Base-by-base conservation (phyloP, 352 stramenopile genomes). In the Globisporangium abappressorium region DNA sequence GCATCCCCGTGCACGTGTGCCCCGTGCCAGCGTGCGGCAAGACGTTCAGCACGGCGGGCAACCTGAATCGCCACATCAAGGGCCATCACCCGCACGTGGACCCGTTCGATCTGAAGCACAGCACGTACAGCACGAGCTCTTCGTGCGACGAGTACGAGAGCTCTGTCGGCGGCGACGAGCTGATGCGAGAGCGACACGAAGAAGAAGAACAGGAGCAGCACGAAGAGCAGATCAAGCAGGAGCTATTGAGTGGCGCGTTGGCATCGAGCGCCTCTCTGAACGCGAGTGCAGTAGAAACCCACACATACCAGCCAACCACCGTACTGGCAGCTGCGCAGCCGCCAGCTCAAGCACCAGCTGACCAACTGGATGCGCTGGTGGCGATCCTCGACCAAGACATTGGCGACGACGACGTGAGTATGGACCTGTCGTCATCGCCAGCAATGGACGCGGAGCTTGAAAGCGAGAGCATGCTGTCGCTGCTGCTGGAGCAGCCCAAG, bases 41-140 rank as follows among this genome's bases (percentile, higher is more conserved):
- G 69, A 87, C 78, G 4, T 89, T 89, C 75, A 87, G 76, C 28
- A 89, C 81, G 3, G 70, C 76, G 14, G 81, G 81, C 41, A 89
- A 89, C 65, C 69, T 86, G 14, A 85, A 83, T 57, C 79, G 81
- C 30, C 81, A 89, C 73, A 75, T 89, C 46, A 87, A 87, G 68
- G 73, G 72, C 22, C 81, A 89, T 56, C 79, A 85, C 57, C 73
- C 75, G 33, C 66, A 72, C 56, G 61, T 76, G 9, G 70, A 84
- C 64, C 41, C 47, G 30, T 43, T 56, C 18, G 65, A 65, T 22
- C 33, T 70, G 28, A 69, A 67, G 24, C 26, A 38, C 57, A 24
- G 22, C 24, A 49, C 14, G 6, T 30, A 36, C 26, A 49, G 55
- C 38, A 65, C 70, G 47, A 65, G 65, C 58, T 65, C 59, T 38